These are phyloP conservation scores for Gryganskiella cystojenkinii DNA, from an alignment of 192 early-diverging fungal genomes.

Conservation along the genomic window DNA sequence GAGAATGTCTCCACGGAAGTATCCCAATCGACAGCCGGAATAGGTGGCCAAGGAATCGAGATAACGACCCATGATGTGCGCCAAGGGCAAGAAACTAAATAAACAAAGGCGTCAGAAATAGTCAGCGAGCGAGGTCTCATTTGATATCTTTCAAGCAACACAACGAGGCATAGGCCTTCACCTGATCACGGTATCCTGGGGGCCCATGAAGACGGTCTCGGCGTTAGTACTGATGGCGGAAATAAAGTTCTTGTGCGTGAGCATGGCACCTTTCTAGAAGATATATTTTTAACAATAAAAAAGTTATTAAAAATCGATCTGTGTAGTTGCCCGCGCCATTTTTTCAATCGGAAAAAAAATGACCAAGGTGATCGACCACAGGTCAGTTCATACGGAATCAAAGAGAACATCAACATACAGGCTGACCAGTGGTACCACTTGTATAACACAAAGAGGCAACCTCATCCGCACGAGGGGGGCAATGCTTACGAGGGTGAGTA, in stretches of 20 bases:
- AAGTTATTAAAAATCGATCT: not conserved
- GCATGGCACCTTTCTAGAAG: constrained; percentile 66
- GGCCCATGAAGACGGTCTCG: not conserved
- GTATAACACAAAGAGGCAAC: constrained; percentile 80
- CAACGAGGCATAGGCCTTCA: not conserved
- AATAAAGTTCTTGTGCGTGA: constrained; percentile 87
- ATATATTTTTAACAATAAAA: not conserved
- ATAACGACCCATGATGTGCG: constrained; percentile 57
- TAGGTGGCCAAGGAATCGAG: constrained; percentile 1
- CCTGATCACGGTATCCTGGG: constrained; percentile 22
- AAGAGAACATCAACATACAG: too few species aligned
- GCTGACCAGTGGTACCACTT: constrained; percentile 87
- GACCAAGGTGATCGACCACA: not conserved
- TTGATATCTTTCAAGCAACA: too few species aligned
- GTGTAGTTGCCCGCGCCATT: not conserved
- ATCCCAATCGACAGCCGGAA: constrained; percentile 36
- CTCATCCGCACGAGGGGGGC: constrained; percentile 70
- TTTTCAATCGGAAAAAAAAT: not conserved
- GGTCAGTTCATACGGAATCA: too few species aligned
- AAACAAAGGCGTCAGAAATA: too few species aligned
- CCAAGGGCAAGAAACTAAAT: constrained; percentile 92
- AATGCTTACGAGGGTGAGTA: constrained; percentile 59
- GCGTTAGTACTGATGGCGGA: constrained; percentile 42
- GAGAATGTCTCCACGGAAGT: constrained; percentile 62
- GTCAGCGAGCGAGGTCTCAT: too few species aligned